Base-by-base conservation (phyloP, 768 basidiomycete species). In the Dendrothele bispora region DNA sequence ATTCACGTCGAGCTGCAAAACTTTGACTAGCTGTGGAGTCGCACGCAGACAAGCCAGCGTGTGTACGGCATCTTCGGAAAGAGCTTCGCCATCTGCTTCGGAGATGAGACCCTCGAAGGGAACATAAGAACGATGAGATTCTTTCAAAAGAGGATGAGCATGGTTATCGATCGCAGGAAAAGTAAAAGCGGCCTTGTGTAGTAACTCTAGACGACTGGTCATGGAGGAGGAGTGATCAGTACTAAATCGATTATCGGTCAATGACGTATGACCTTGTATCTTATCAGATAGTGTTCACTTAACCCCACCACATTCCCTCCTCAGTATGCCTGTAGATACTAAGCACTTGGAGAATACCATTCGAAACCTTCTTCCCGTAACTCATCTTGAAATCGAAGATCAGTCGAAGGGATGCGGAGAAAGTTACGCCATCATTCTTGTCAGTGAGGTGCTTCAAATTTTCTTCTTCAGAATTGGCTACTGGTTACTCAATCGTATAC, bases 371-470 rank as follows among this genome's bases (percentile, higher is more conserved):
- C 15, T 47, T 39, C 46, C 46, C 22, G 79, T 90, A 32, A 62
- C 70, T 2, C 82, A 88, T 57, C 75, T 91, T 12, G 78, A 89
- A 58, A 83, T 93, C 41, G 71, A 83, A 54, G 90, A 92, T 61
- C 77, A 80, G 54, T 91, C 88, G 1, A 86, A 73, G 54, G 89
- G 89, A 5, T 93, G 91, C 55, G 90, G 91, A 3, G 82, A 89
- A 53, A 91, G 73, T 61, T 92, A 89, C 57, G 68, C 80, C 0
- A 75, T 92, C 24, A 59, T 87, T 22, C 73, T 93, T 25, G 89
- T 93, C 55, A 91, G 88, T 70, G 80, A 86, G 60, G 87, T 85
- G 51, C 29, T 75, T 65, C 22, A 40, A 39, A 10, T 32, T 32
- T 10, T 32, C 30, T 14, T 34, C 15, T 22, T n/a, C 18, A n/a